phyloP scores from a whole-genome alignment of 768 basidiomycete species.

The Hygrophoropsis aurantiaca region DNA sequence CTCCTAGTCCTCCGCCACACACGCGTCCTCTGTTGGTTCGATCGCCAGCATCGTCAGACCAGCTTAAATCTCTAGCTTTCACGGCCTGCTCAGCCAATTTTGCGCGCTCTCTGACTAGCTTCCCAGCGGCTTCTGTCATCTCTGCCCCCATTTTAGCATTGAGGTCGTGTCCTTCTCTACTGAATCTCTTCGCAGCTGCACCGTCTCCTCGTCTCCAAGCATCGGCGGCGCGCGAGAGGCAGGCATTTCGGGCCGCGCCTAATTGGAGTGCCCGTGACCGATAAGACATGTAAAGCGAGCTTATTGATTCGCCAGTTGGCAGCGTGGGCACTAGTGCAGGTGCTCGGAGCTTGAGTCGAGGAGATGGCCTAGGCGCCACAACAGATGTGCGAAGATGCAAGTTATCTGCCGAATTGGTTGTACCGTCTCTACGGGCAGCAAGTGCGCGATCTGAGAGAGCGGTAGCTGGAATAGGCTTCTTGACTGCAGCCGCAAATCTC shows the following conservation, averaged over 20 bases:
- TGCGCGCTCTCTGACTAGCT: slow-evolving; percentile 81
- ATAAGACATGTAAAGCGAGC: slow-evolving; percentile 84
- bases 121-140: slow-evolving; percentile 81
- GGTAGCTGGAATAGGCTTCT: slow-evolving; percentile 49
- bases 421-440: slow-evolving; percentile 52
- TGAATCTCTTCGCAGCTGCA: slow-evolving; percentile 92
- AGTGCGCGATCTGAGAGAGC: slow-evolving; percentile 36
- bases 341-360: slow-evolving; percentile 79
- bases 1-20: slow-evolving; percentile 81
- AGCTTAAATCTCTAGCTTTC: slow-evolving; percentile 61
- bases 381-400: slow-evolving; percentile 66
- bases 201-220: slow-evolving; percentile 96
- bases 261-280: slow-evolving; percentile 87
- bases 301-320: slow-evolving; percentile 79
- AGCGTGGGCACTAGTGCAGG: slow-evolving; percentile 87
- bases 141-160: slow-evolving; percentile 90
- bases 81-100: slow-evolving; percentile 76
- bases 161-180: slow-evolving; percentile 89
- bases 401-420: slow-evolving; percentile 49
- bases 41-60: slow-evolving; percentile 86
- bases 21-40: slow-evolving; percentile 68
- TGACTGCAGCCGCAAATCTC: slow-evolving; percentile 88
- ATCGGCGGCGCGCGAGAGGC: slow-evolving; percentile 91
- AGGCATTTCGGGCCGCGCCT: slow-evolving; percentile 91
- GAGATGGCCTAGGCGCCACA: slow-evolving; percentile 78